A percentile compares a stretch with the other conserved stretches of the same genome.
Conservation (phyloP, 164 flowering plant species). For the Sextonia rubra region DNA sequence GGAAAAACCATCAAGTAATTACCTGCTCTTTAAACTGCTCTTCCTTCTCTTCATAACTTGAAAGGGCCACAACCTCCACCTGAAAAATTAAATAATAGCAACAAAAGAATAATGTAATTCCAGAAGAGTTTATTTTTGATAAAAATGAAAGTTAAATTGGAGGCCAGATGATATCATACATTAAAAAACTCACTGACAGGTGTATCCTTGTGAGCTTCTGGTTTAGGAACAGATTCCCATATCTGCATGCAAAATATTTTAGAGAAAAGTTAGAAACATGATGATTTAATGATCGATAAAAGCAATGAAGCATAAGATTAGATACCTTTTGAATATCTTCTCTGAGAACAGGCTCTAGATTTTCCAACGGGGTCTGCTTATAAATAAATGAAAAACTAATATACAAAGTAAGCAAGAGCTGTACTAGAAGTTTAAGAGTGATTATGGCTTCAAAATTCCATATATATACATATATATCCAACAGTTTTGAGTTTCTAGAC, state of each 20-base stretch:
- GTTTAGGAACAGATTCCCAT: conserved; percentile 94
- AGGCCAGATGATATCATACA: conserved; percentile 36
- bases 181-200: conserved; percentile 96
- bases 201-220: conserved; percentile 82
- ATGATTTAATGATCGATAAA: not conserved
- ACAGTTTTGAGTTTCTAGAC: not conserved
- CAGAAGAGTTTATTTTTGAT: not conserved
- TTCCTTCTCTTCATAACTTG: conserved; percentile 96
- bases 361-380: conserved; percentile 84
- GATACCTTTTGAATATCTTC: conserved; percentile 94
- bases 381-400: conserved; percentile 4
- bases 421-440: not conserved
- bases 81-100: conserved; percentile 21
- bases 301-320: not conserved
- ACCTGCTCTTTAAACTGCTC: conserved; percentile 98
- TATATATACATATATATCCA: too few relatives aligned
- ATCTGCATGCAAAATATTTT: conserved; percentile 44
- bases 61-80: conserved; percentile 96
- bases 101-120: not conserved
- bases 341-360: conserved; percentile 85
- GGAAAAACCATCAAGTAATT: not conserved
- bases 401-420: not conserved
- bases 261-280: not conserved
- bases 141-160: not conserved
- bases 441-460: not conserved